phyloP scores from a whole-genome alignment of 1,284 basidiomycete genomes.

The Pterula multifida region DNA sequence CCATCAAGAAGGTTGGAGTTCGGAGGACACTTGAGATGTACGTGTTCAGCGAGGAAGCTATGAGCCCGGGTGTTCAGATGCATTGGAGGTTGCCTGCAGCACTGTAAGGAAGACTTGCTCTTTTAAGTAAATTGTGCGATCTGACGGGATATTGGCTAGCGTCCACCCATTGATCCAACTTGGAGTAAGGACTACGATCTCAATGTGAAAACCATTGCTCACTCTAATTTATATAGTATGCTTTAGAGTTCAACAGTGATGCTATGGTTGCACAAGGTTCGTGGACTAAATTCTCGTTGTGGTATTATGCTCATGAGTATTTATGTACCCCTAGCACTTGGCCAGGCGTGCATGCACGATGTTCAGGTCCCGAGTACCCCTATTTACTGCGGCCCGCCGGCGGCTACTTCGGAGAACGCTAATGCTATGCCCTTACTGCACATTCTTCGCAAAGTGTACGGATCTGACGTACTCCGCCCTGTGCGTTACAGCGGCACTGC shows the following conservation, averaged over 20 bases:
- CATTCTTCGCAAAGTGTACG: slow-evolving; percentile 41
- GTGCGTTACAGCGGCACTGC: slow-evolving; percentile 39
- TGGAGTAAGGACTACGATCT: slow-evolving; percentile 32
- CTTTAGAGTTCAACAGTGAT: slow-evolving; percentile 45
- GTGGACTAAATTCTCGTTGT: too few species aligned
- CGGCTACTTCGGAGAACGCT: slow-evolving; percentile 11
- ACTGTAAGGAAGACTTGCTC: slow-evolving; percentile 25
- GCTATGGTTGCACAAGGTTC: slow-evolving; percentile 41
- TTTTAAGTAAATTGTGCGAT: slow-evolving; percentile 6
- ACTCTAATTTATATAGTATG: slow-evolving; percentile 27
- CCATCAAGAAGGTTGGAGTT: slow-evolving; percentile 31
- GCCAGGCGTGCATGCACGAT: slow-evolving; percentile 40
- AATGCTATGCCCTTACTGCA: slow-evolving; percentile 21
- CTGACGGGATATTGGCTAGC: slow-evolving; percentile 16
- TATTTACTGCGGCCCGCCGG: slow-evolving; percentile 12
- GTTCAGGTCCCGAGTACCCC: neutral
- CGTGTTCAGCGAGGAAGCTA: slow-evolving; percentile 38
- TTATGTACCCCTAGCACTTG: slow-evolving; percentile 32
- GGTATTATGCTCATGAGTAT: too few species aligned
- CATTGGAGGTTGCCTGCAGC: slow-evolving; percentile 43
- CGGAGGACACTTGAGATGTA: slow-evolving; percentile 36
- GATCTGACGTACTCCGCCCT: slow-evolving; percentile 36
- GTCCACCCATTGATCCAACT: slow-evolving; percentile 54
- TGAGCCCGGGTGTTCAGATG: slow-evolving; percentile 38
- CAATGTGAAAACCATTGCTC: neutral